These are phyloP conservation scores for Erodium maritimum DNA, from an alignment of 345 rosid species.

Conservation along the genomic window DNA sequence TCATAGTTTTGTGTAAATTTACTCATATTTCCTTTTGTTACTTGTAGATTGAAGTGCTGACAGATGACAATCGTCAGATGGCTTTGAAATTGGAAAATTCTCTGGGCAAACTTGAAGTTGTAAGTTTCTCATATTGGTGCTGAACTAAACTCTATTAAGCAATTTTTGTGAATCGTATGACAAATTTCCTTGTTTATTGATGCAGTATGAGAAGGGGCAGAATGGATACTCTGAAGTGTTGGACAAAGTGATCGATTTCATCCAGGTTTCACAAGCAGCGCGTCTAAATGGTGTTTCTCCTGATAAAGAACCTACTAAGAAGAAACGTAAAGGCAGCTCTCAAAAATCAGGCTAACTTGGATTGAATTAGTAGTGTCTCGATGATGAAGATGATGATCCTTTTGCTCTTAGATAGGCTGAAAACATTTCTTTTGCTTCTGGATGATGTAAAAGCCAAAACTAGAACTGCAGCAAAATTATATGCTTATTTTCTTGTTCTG, in stretches of 20 bases:
- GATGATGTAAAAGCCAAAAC: no score
- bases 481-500: no score
- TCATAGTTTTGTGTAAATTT: neutral
- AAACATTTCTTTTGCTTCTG: no score
- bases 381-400: no score
- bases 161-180: no score
- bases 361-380: no score
- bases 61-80: conserved; percentile 20
- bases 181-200: neutral
- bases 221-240: conserved; percentile 1
- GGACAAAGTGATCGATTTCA: conserved; percentile 24
- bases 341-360: no score
- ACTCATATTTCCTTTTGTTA: neutral
- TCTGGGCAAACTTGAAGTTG: conserved; percentile 19
- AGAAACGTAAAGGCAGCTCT: neutral
- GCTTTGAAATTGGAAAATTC: conserved; percentile 20
- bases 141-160: no score
- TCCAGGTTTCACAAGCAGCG: conserved; percentile 13
- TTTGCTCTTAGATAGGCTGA: no score
- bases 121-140: conserved; percentile 8
- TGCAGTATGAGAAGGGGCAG: conserved; percentile 22
- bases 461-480: neutral
- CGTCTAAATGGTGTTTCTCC: neutral
- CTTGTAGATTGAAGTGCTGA: conserved; percentile 22
- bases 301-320: neutral